These are phyloP conservation scores for Cryptococcus maquisensis DNA, from an alignment of 1,284 basidiomycete genomes.

Conservation along the genomic window DNA sequence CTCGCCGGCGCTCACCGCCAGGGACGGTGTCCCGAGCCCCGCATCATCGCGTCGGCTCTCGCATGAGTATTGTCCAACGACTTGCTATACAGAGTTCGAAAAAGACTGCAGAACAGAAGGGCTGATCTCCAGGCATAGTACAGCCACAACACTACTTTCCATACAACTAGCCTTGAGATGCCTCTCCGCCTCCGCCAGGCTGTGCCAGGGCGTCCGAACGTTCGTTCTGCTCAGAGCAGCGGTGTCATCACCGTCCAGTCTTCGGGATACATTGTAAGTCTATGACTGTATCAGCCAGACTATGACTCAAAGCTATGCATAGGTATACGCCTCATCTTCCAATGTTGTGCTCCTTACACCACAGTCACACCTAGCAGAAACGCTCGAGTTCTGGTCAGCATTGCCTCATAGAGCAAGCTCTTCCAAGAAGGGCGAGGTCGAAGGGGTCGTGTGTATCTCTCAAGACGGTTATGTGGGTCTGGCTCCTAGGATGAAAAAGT, in stretches of 20 bases:
- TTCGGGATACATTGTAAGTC: constrained; percentile 20
- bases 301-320: constrained; percentile 2
- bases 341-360: constrained; percentile 36
- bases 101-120: no score
- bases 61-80: no score
- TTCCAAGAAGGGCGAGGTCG: constrained; percentile 21
- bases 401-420: constrained; percentile 35
- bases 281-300: background rate
- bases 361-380: constrained; percentile 30
- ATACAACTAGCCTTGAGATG: constrained; percentile 18
- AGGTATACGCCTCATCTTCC: constrained; percentile 38
- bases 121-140: no score
- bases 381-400: constrained; percentile 41
- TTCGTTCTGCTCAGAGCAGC: constrained; percentile 4
- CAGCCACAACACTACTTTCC: no score
- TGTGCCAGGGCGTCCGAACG: constrained; percentile 34
- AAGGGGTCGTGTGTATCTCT: constrained; percentile 27
- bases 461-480: constrained; percentile 23
- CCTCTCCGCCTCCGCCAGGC: constrained; percentile 41
- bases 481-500: background rate
- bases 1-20: no score
- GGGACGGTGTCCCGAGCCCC: no score
- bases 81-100: no score
- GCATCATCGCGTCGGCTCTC: no score
- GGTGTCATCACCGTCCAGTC: constrained; percentile 7